Evolutionary conservation across 495 filamentous ascomycete genomes (phyloP).

Genomic region (Daldinia decipiens): DNA sequence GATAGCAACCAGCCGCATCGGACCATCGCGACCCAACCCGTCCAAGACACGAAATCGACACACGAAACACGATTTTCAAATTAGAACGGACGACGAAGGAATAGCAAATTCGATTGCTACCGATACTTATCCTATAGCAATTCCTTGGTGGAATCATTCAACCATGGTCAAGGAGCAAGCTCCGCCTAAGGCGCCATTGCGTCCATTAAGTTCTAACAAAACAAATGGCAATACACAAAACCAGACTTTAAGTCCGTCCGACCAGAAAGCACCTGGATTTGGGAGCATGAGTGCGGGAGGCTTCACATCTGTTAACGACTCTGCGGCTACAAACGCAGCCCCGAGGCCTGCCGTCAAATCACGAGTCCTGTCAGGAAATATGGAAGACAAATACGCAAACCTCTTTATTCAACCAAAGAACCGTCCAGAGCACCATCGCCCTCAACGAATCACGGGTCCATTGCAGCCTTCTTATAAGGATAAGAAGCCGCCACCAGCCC

Average conservation of each 20-base stretch:
- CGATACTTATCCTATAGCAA: background rate
- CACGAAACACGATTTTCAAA: background rate
- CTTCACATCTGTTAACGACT: slow-evolving; percentile 18
- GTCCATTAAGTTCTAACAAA: slow-evolving; percentile 34
- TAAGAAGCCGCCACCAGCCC: slow-evolving; percentile 47
- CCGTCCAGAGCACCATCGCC: slow-evolving; percentile 59
- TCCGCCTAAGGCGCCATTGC: slow-evolving; percentile 46
- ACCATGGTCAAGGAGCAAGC: slow-evolving; percentile 49
- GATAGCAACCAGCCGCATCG: background rate
- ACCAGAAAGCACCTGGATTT: slow-evolving; percentile 34
- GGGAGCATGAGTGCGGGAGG: slow-evolving; percentile 34
- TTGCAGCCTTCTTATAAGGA: slow-evolving; percentile 51
- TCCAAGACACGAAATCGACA: background rate
- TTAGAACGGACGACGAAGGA: slow-evolving; percentile 3
- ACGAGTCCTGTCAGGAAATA: slow-evolving; percentile 32
- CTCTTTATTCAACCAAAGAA: slow-evolving; percentile 57
- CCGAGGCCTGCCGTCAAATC: slow-evolving; percentile 41
- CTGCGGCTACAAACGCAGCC: slow-evolving; percentile 13
- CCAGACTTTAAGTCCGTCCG: slow-evolving; percentile 16
- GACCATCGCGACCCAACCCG: background rate
- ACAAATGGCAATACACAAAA: slow-evolving; percentile 27
- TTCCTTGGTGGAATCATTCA: slow-evolving; percentile 8
- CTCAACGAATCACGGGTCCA: slow-evolving; percentile 54
- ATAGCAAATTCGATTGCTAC: slow-evolving; percentile 16
- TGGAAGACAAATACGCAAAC: slow-evolving; percentile 51